Evolutionary conservation across 2,329 filamentous ascomycete genomes (phyloP).

Genomic region (Aspergillus hortae): DNA sequence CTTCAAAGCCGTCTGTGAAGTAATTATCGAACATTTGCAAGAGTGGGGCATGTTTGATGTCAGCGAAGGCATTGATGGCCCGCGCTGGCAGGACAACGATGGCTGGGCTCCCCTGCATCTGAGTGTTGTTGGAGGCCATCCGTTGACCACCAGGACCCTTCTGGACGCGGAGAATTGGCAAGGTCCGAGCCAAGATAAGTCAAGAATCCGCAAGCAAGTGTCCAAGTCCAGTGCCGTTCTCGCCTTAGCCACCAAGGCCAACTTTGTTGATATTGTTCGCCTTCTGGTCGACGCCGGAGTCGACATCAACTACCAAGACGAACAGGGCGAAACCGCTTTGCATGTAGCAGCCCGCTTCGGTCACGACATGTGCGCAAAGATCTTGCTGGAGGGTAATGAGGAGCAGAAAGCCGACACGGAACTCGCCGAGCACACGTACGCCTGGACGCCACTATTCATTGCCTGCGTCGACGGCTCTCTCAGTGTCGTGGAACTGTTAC

Average conservation of each 20-base stretch:
- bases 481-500: slow-evolving; percentile 69
- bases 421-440: slow-evolving; percentile 75
- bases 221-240: slow-evolving; percentile 85
- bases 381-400: slow-evolving; percentile 67
- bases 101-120: slow-evolving; percentile 89
- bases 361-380: slow-evolving; percentile 72
- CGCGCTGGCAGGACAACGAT: slow-evolving; percentile 87
- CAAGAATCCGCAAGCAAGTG: slow-evolving; percentile 64
- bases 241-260: slow-evolving; percentile 80
- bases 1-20: slow-evolving; percentile 82
- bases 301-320: slow-evolving; percentile 89
- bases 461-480: slow-evolving; percentile 85
- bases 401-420: slow-evolving; percentile 73
- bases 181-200: slow-evolving; percentile 59
- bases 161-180: slow-evolving; percentile 77
- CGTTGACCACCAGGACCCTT: slow-evolving; percentile 76
- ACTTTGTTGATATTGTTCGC: slow-evolving; percentile 78
- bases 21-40: slow-evolving; percentile 85
- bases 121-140: slow-evolving; percentile 86
- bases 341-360: slow-evolving; percentile 90
- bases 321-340: slow-evolving; percentile 83
- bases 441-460: slow-evolving; percentile 94
- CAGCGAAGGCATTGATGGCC: slow-evolving; percentile 78
- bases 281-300: slow-evolving; percentile 86
- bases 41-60: slow-evolving; percentile 84